Conservation (phyloP, 2,329 filamentous ascomycete genomes). For the Colletotrichum falcatum region DNA sequence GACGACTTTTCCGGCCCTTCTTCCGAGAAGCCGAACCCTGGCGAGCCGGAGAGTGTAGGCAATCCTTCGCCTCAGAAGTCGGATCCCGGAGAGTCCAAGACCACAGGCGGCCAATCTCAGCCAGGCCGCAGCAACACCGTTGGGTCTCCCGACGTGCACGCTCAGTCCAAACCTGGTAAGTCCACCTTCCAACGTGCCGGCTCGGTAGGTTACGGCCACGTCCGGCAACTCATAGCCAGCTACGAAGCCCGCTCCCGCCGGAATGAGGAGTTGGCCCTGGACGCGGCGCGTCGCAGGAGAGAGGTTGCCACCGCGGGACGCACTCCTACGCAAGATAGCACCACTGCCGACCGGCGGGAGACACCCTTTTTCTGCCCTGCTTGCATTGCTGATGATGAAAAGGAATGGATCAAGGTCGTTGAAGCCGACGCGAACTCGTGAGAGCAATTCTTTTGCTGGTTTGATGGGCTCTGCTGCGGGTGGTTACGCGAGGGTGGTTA, state of each 20-base stretch:
- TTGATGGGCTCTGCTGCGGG: fast-evolving
- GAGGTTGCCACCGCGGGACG: not conserved
- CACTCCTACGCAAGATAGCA: too few relatives aligned
- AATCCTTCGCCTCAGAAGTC: not conserved
- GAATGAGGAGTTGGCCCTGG: not conserved
- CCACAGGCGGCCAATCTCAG: not conserved
- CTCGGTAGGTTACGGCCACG: not conserved
- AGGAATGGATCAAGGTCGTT: not conserved
- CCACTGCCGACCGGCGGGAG: too few relatives aligned
- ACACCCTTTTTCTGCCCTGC: not conserved
- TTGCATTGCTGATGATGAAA: not conserved
- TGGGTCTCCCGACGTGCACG: not conserved
- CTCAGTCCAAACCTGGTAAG: not conserved
- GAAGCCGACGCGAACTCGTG: not conserved
- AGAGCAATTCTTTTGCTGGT: not conserved
- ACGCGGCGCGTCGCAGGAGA: not conserved
- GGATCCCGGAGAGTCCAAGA: too few relatives aligned
- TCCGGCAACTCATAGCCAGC: slow-evolving; percentile 23
- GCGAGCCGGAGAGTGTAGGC: not conserved
- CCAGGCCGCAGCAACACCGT: not conserved
- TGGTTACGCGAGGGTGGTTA: not conserved
- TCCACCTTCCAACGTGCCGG: not conserved
- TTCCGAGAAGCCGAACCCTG: not conserved
- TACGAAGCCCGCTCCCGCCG: slow-evolving; percentile 16
- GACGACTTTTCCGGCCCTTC: slow-evolving; percentile 1